phyloP scores from a whole-genome alignment of 2,329 filamentous ascomycete genomes.

The Fusarium austroafricanum region DNA sequence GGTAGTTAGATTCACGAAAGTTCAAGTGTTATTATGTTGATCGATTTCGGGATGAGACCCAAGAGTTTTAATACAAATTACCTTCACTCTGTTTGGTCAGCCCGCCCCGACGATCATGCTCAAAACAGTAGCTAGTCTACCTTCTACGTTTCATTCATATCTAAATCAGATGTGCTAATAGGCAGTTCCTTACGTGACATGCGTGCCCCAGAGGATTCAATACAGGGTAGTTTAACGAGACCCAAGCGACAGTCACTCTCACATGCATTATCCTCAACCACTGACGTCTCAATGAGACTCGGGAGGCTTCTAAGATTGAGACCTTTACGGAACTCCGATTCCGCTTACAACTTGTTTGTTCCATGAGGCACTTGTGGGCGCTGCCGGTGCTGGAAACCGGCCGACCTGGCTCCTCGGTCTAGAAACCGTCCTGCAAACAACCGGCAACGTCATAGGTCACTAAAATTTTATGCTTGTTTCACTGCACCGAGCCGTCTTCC shows the following conservation, averaged over 20 bases:
- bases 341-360: neutral
- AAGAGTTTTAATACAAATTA: constrained; percentile 4
- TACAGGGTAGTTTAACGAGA: neutral
- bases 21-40: neutral
- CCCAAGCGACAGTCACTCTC: neutral
- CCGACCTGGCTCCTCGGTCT: neutral
- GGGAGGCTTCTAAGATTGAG: neutral
- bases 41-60: neutral
- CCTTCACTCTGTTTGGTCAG: neutral
- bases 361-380: too few relatives aligned
- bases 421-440: neutral
- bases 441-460: neutral
- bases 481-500: neutral
- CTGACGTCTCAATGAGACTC: neutral
- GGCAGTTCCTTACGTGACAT: neutral
- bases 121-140: neutral
- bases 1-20: neutral
- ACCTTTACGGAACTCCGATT: rapidly evolving
- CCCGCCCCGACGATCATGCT: neutral
- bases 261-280: neutral
- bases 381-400: neutral
- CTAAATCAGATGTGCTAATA: neutral
- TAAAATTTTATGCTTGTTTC: neutral
- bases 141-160: neutral
- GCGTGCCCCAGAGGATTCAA: neutral